A percentile compares a stretch with the other conserved stretches of the same genome.
phyloP scores from a whole-genome alignment of 2,329 filamentous ascomycete genomes.

The Zymoseptoria brevis region DNA sequence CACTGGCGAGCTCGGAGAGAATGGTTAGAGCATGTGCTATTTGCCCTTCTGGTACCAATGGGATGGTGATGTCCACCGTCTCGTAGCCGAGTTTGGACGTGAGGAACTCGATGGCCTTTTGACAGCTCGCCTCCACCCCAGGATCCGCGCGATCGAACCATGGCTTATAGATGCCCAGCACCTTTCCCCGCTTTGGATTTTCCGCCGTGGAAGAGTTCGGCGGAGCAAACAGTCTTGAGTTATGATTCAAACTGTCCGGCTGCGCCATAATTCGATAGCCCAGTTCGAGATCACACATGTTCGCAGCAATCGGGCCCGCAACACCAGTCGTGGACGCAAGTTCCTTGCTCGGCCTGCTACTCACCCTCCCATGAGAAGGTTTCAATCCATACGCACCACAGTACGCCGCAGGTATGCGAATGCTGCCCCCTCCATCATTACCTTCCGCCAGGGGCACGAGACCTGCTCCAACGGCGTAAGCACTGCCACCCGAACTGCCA shows the following conservation, averaged over 20 bases:
- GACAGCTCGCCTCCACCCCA: constrained; percentile 54
- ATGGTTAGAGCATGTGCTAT: constrained; percentile 71
- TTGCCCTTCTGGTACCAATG: constrained; percentile 62
- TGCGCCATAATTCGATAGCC: constrained; percentile 75
- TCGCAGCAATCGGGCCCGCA: constrained; percentile 67
- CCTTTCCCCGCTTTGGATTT: constrained; percentile 38
- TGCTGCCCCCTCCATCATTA: constrained; percentile 65
- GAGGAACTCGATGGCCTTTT: constrained; percentile 54
- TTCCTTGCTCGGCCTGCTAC: constrained; percentile 49
- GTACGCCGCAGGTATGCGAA: constrained; percentile 65
- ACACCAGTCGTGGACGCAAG: constrained; percentile 58
- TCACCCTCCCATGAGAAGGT: constrained; percentile 63
- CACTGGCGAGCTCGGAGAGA: constrained; percentile 59
- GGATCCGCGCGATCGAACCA: constrained; percentile 66
- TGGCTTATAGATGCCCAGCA: constrained; percentile 60
- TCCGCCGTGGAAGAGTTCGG: constrained; percentile 16
- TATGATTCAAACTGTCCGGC: constrained; percentile 56
- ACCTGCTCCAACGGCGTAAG: constrained; percentile 61
- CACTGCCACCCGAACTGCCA: constrained; percentile 71
- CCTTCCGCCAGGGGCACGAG: constrained; percentile 68
- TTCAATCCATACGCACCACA: constrained; percentile 80
- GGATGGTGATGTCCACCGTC: constrained; percentile 55
- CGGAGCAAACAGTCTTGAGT: constrained; percentile 56
- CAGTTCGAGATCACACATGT: constrained; percentile 67
- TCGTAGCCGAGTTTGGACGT: constrained; percentile 46